These are phyloP conservation scores for Leucocoprinus birnbaumii DNA, from an alignment of 768 basidiomycete species.

Conservation along the genomic window DNA sequence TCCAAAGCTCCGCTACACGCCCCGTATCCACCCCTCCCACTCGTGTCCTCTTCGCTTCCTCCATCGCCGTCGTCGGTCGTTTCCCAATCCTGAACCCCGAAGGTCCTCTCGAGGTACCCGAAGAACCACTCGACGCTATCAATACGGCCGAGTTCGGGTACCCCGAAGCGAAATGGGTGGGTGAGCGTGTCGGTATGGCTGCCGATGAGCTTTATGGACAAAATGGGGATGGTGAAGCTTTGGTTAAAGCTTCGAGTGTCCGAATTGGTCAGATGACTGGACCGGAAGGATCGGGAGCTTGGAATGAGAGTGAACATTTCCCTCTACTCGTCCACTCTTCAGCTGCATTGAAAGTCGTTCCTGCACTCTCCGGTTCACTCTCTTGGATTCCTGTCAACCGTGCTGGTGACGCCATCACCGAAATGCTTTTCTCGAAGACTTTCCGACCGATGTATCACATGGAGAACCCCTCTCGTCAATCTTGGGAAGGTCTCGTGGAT, in stretches of 20 bases:
- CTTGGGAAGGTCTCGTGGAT: conserved; percentile 27
- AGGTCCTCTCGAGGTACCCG: conserved; percentile 28
- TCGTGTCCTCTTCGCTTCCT: conserved; percentile 31
- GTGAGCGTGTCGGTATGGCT: conserved; percentile 25
- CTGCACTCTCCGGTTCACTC: conserved; percentile 27
- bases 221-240: conserved; percentile 1
- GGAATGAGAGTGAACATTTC: conserved; percentile 36
- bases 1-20: conserved; percentile 30
- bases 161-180: conserved; percentile 34
- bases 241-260: conserved; percentile 17
- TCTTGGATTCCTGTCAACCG: conserved; percentile 35
- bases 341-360: conserved; percentile 23
- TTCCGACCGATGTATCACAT: conserved; percentile 30
- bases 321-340: conserved; percentile 31
- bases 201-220: conserved; percentile 26
- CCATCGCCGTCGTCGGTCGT: conserved; percentile 32
- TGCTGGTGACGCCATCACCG: conserved; percentile 24
- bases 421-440: conserved; percentile 27
- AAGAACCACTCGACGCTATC: conserved; percentile 26
- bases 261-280: conserved; percentile 36
- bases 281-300: conserved; percentile 31
- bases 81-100: conserved; percentile 25
- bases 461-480: conserved; percentile 34
- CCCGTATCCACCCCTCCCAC: conserved; percentile 27
- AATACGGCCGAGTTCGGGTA: conserved; percentile 31